phyloP scores from a whole-genome alignment of 1,284 basidiomycete species.

The Apiotrichum sp. region DNA sequence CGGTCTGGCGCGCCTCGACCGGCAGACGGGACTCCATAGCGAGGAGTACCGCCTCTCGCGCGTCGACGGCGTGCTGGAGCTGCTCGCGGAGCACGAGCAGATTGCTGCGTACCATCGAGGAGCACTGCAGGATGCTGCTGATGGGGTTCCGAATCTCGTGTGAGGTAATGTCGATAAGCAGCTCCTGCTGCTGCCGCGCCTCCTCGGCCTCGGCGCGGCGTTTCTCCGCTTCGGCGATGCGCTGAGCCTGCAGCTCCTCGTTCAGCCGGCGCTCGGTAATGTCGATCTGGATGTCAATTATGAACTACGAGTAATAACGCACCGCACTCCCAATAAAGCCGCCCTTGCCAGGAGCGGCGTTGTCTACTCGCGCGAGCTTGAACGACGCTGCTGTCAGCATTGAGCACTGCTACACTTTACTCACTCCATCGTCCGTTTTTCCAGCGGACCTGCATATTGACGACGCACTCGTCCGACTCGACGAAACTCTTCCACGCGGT shows the following conservation, averaged over 20 bases:
- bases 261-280: constrained; percentile 41
- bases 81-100: constrained; percentile 35
- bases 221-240: constrained; percentile 39
- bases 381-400: constrained; percentile 5
- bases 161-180: constrained; percentile 46
- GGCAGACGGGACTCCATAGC: not conserved
- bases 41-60: not conserved
- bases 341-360: not conserved
- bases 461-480: not conserved
- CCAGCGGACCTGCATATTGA: constrained; percentile 22
- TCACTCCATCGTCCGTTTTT: constrained; percentile 29
- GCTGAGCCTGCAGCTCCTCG: constrained; percentile 35
- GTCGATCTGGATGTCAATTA: constrained; percentile 29
- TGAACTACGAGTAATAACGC: constrained; percentile 30
- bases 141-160: constrained; percentile 38
- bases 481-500: constrained; percentile 18
- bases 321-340: constrained; percentile 18
- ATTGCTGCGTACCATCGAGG: constrained; percentile 41
- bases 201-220: constrained; percentile 43
- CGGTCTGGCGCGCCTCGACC: constrained; percentile 8
- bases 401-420: not conserved
- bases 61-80: constrained; percentile 11
- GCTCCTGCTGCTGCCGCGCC: constrained; percentile 41
- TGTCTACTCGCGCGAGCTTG: constrained; percentile 34
- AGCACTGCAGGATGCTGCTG: constrained; percentile 28